Evolutionary conservation across 495 filamentous ascomycete species (phyloP).

Genomic region (Parathielavia appendiculata): DNA sequence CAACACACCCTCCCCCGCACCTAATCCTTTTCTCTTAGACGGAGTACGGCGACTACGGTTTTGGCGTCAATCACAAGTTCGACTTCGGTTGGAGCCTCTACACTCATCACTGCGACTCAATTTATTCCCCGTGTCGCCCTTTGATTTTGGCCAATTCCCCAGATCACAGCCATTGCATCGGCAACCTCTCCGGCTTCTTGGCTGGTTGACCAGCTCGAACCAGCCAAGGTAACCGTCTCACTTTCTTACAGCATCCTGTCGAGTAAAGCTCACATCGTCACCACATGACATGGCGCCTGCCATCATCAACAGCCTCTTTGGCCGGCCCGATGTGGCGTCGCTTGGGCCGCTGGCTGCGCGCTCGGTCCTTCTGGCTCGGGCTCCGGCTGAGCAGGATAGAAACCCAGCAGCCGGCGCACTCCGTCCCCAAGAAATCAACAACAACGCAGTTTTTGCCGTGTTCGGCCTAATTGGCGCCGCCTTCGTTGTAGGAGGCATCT

Average conservation of each 20-base stretch:
- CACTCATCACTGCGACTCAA: background rate
- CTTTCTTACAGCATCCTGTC: conserved; percentile 5
- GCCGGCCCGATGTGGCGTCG: conserved; percentile 21
- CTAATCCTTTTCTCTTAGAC: background rate
- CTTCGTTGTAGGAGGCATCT: conserved; percentile 72
- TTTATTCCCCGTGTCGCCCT: background rate
- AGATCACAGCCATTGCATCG: background rate
- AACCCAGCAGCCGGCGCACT: conserved; percentile 50
- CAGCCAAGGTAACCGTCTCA: conserved; percentile 16
- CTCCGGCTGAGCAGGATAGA: conserved; percentile 16
- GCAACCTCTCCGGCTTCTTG: conserved; percentile 13
- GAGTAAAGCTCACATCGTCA: conserved; percentile 14
- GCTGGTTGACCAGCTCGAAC: conserved; percentile 27
- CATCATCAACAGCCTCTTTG: conserved; percentile 21
- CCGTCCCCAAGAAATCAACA: conserved; percentile 68
- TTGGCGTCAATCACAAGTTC: background rate
- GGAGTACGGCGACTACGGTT: too few species aligned
- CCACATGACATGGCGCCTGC: conserved; percentile 30
- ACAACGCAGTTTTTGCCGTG: conserved; percentile 72
- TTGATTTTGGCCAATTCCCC: background rate
- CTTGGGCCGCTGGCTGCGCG: conserved; percentile 42
- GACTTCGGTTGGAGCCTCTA: background rate
- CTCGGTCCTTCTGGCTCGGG: conserved; percentile 36
- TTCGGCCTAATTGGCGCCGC: conserved; percentile 78
- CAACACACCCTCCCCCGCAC: conserved; percentile 11